Percentiles rank a stretch among this genome's conserved stretches.
Conservation (phyloP, 768 basidiomycete species). For the Lentinula detonsa region DNA sequence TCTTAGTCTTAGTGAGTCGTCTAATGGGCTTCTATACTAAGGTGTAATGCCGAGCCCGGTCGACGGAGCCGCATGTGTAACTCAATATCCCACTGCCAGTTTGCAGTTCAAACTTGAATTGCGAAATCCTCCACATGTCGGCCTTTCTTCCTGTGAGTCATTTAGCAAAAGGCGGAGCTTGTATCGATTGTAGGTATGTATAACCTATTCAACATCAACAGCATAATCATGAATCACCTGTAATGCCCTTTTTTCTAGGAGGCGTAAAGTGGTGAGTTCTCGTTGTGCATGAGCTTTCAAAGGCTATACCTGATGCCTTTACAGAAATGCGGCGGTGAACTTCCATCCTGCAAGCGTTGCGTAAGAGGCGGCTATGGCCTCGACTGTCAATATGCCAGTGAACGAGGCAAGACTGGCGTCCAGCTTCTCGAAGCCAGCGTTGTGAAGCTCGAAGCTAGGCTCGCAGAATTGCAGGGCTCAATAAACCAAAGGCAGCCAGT, state of each 20-base stretch:
- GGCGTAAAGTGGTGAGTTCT: conserved; percentile 10
- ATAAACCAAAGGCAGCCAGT: background rate
- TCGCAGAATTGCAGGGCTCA: conserved; percentile 15
- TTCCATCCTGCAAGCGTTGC: conserved; percentile 38
- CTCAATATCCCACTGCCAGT: too few species aligned
- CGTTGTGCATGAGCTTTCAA: background rate
- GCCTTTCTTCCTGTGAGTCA: background rate
- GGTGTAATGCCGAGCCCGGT: too few species aligned
- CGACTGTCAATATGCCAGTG: conserved; percentile 40
- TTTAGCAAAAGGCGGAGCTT: background rate
- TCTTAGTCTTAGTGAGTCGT: too few species aligned
- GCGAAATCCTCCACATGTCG: background rate
- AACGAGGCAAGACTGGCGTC: conserved; percentile 27
- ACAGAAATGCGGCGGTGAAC: conserved; percentile 38
- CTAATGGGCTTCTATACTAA: too few species aligned
- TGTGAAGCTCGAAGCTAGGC: conserved; percentile 27
- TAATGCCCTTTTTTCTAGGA: background rate
- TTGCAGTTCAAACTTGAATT: background rate
- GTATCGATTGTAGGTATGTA: background rate
- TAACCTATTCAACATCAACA: too few species aligned
- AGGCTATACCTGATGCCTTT: background rate
- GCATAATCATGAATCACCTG: background rate
- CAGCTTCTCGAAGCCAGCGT: conserved; percentile 36
- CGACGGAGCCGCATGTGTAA: too few species aligned
- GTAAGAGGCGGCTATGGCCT: conserved; percentile 25